Evolutionary conservation across 2,329 filamentous ascomycete genomes (phyloP).

Genomic region (Alternaria viburni): DNA sequence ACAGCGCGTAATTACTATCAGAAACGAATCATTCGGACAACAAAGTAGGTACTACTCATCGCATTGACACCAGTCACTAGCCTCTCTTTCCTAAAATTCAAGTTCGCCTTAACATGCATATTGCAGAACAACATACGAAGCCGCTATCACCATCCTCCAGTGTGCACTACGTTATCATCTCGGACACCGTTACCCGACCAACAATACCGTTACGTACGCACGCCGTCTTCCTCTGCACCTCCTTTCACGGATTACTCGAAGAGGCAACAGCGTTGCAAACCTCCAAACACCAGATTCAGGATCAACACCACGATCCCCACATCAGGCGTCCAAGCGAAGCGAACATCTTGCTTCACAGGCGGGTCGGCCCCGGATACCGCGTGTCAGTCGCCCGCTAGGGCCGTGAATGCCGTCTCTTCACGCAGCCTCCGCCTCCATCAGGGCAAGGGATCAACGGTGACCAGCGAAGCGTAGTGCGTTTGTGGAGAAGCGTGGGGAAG

Average conservation of each 20-base stretch:
- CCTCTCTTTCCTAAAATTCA: not conserved
- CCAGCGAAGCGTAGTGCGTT: not conserved
- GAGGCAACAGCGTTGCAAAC: not conserved
- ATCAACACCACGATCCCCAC: not conserved
- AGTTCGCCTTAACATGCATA: not conserved
- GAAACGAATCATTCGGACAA: not conserved
- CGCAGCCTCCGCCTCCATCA: not conserved
- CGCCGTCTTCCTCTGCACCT: not conserved
- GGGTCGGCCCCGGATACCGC: not conserved
- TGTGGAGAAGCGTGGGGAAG: conserved; percentile 14
- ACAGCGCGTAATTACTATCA: not conserved
- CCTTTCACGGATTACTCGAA: not conserved
- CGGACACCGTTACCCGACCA: not conserved
- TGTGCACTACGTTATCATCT: not conserved
- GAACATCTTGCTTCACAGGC: conserved; percentile 4
- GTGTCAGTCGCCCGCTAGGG: not conserved
- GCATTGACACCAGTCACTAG: not conserved
- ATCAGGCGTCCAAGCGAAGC: not conserved
- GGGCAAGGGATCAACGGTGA: conserved; percentile 7
- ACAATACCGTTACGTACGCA: not conserved
- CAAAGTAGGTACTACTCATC: not conserved
- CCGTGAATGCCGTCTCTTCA: not conserved
- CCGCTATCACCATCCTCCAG: not conserved
- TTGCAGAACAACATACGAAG: not conserved
- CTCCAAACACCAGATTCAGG: not conserved